Conservation (phyloP, 495 filamentous ascomycete genomes). For the Hyaloscypha hepaticicola region DNA sequence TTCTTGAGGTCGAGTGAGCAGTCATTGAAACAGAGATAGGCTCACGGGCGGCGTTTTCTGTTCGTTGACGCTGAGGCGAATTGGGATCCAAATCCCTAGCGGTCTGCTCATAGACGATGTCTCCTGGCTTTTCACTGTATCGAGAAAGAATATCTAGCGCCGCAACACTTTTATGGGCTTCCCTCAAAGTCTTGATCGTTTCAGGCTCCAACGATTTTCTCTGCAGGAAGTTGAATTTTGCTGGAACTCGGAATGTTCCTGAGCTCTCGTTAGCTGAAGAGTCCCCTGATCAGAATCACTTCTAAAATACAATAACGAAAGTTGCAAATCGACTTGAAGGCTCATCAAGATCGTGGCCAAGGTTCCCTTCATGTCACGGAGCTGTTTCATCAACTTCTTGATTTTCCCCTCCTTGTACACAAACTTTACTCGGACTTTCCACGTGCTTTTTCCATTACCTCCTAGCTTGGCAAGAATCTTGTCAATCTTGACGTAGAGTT, state of each 20-base stretch:
- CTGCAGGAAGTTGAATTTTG: slow-evolving; percentile 10
- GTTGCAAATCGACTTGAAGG: slow-evolving; percentile 25
- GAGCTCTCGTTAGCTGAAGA: background rate
- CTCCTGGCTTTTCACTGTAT: background rate
- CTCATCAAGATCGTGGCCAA: slow-evolving; percentile 27
- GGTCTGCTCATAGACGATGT: background rate
- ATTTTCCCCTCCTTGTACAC: slow-evolving; percentile 27
- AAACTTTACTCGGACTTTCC: slow-evolving; percentile 23
- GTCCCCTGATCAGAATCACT: background rate
- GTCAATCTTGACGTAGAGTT: slow-evolving; percentile 28
- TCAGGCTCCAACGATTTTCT: slow-evolving; percentile 19
- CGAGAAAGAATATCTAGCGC: background rate
- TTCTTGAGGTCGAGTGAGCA: background rate
- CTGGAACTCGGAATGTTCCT: slow-evolving; percentile 21
- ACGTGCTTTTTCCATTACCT: slow-evolving; percentile 16
- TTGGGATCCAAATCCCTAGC: too few relatives aligned
- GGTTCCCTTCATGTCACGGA: slow-evolving; percentile 23
- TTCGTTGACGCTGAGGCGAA: too few relatives aligned
- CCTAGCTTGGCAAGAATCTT: slow-evolving; percentile 24
- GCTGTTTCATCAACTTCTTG: slow-evolving; percentile 17
- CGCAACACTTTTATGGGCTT: slow-evolving; percentile 14
- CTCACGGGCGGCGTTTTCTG: too few relatives aligned
- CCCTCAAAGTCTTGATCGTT: slow-evolving; percentile 11
- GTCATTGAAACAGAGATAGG: too few relatives aligned
- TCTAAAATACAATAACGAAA: slow-evolving; percentile 16